Conservation (phyloP, 257 asterid species). For the Cinchona pubescens region DNA sequence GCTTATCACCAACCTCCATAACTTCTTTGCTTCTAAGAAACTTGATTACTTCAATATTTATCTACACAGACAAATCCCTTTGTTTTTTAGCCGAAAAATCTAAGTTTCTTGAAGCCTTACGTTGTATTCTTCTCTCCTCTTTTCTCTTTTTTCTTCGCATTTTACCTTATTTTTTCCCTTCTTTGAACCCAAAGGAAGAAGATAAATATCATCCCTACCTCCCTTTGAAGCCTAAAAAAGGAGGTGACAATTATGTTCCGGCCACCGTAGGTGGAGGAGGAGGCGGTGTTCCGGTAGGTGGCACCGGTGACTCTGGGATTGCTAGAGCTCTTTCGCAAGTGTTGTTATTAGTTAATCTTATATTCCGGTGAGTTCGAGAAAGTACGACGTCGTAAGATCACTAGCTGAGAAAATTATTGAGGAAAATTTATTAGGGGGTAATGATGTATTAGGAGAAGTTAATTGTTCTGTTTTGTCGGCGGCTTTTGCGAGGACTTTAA, state of each 20-base stretch:
- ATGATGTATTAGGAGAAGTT: conserved; percentile 41
- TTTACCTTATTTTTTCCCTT: conserved; percentile 49
- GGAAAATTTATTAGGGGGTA: conserved; percentile 49
- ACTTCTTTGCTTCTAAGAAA: conserved; percentile 57
- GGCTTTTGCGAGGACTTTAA: conserved; percentile 57
- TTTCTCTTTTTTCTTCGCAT: conserved; percentile 58
- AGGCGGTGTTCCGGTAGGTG: conserved; percentile 1
- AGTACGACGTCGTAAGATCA: conserved; percentile 68
- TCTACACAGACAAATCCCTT: conserved; percentile 50
- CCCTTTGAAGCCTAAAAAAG: conserved; percentile 20
- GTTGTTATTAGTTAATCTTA: conserved; percentile 64
- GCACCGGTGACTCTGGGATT: conserved; percentile 43
- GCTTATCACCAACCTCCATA: conserved; percentile 44
- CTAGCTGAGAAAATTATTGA: conserved; percentile 71
- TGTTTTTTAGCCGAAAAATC: conserved; percentile 33
- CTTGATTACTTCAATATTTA: conserved; percentile 40
- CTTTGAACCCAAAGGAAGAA: conserved; percentile 18
- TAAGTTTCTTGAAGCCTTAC: conserved; percentile 40
- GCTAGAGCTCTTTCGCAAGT: conserved; percentile 74
- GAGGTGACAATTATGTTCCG: conserved; percentile 12
- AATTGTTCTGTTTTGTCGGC: conserved; percentile 57
- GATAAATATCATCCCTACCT: conserved; percentile 2
- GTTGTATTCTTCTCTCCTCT: conserved; percentile 36
- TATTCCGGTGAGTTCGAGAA: conserved; percentile 81
- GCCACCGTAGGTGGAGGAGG: conserved; percentile 21